Conservation (phyloP, 2,329 filamentous ascomycete genomes). For the Aspergillus carbonarius region DNA sequence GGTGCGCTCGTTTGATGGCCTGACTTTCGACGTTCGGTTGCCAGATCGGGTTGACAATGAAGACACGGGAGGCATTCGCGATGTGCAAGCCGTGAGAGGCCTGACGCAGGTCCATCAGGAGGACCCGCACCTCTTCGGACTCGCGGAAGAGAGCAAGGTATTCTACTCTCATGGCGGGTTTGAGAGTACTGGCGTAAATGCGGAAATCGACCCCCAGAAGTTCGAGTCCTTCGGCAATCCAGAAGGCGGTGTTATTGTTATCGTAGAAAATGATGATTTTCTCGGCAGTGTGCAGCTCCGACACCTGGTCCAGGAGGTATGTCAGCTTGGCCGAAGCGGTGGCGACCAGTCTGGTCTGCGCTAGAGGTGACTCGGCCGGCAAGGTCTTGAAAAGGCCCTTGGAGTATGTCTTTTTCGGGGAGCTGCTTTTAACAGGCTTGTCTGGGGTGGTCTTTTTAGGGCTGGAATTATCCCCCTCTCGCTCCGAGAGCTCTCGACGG, state of each 20-base stretch:
- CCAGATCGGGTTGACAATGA: constrained; percentile 85
- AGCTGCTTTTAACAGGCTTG: constrained; percentile 27
- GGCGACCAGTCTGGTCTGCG: constrained; percentile 65
- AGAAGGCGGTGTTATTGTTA: constrained; percentile 80
- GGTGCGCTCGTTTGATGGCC: constrained; percentile 83
- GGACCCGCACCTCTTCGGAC: constrained; percentile 66
- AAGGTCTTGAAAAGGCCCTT: constrained; percentile 30
- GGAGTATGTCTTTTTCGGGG: constrained; percentile 32
- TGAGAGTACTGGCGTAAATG: constrained; percentile 57
- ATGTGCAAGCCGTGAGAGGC: constrained; percentile 88
- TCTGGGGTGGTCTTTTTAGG: constrained; percentile 17
- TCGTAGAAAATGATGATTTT: constrained; percentile 95
- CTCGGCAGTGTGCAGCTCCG: constrained; percentile 66
- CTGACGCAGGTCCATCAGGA: constrained; percentile 88
- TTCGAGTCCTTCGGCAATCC: constrained; percentile 79
- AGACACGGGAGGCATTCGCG: constrained; percentile 76
- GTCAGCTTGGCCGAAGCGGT: constrained; percentile 85
- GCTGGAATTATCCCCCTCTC: constrained; percentile 20
- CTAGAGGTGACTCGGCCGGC: constrained; percentile 52
- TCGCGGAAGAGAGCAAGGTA: constrained; percentile 80
- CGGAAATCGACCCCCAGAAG: constrained; percentile 63
- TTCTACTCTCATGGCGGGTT: constrained; percentile 62
- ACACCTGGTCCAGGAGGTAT: constrained; percentile 74
- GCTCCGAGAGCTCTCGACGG: constrained; percentile 27
- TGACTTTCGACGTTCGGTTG: constrained; percentile 83